Conservation (phyloP, 495 filamentous ascomycete species). For the Penicillium cataractarum region DNA sequence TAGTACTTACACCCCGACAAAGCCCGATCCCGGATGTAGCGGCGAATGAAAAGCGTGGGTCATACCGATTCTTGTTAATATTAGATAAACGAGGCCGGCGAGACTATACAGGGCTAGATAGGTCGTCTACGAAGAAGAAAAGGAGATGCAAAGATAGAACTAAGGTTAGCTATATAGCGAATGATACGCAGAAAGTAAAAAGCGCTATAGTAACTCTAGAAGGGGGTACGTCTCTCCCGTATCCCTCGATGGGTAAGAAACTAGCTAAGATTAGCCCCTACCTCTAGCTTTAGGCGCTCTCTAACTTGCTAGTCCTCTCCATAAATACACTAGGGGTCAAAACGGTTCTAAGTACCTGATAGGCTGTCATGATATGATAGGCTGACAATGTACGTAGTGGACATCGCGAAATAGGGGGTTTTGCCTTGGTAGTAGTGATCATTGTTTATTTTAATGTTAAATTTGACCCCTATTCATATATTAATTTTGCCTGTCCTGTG, state of each 20-base stretch:
- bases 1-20: background rate
- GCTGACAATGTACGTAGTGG: too few species aligned
- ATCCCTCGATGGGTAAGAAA: background rate
- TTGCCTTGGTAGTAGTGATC: too few species aligned
- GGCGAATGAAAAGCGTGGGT: background rate
- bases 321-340: background rate
- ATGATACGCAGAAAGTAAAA: background rate
- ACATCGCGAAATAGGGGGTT: too few species aligned
- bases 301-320: background rate
- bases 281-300: background rate
- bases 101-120: background rate
- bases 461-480: too few species aligned
- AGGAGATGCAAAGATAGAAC: background rate
- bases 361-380: too few species aligned
- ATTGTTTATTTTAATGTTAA: too few species aligned
- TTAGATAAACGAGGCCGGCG: background rate
- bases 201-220: background rate
- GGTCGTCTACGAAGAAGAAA: background rate
- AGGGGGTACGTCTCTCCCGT: background rate
- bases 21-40: background rate
- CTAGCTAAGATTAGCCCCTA: background rate
- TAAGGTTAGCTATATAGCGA: background rate
- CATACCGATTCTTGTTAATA: background rate
- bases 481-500: too few species aligned
- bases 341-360: background rate